phyloP scores from a whole-genome alignment of 2,329 filamentous ascomycete species.

The Colletotrichum zoysiae region DNA sequence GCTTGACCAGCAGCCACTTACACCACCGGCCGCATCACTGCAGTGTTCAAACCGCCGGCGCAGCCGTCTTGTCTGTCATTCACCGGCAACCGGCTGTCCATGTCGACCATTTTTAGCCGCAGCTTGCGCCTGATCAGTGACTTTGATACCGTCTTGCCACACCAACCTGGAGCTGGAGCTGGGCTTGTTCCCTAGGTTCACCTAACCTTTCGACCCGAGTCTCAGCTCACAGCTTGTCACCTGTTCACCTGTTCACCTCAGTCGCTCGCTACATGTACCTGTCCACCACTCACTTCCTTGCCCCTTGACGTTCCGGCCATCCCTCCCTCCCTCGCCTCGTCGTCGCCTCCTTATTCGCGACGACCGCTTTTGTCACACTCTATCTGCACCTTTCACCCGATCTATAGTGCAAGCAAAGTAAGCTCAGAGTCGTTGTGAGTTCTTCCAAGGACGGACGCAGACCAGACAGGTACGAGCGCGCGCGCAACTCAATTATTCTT shows the following conservation, averaged over 20 bases:
- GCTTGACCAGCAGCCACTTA: slow-evolving; percentile 35
- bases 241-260: slow-evolving; percentile 35
- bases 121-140: slow-evolving; percentile 17
- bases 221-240: slow-evolving; percentile 37
- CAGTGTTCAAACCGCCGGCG: slow-evolving; percentile 15
- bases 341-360: slow-evolving; percentile 25
- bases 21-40: slow-evolving; percentile 30
- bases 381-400: slow-evolving; percentile 17
- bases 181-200: slow-evolving; percentile 5
- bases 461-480: slow-evolving; percentile 15
- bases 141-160: slow-evolving; percentile 21
- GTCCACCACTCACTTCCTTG: slow-evolving; percentile 28
- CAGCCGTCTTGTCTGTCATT: neutral
- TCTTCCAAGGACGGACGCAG: neutral
- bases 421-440: slow-evolving; percentile 9
- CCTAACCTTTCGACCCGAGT: slow-evolving; percentile 30
- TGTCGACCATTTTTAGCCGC: slow-evolving; percentile 3
- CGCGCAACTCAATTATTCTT: slow-evolving; percentile 12
- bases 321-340: slow-evolving; percentile 23
- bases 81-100: slow-evolving; percentile 2
- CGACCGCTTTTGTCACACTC: slow-evolving; percentile 26
- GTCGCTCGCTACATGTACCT: slow-evolving; percentile 18
- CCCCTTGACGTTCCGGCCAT: slow-evolving; percentile 24
- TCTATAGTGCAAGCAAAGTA: slow-evolving; percentile 16
- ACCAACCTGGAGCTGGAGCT: slow-evolving; percentile 1